Evolutionary conservation across 1,284 basidiomycete genomes (phyloP).

Genomic region (Grifola frondosa): DNA sequence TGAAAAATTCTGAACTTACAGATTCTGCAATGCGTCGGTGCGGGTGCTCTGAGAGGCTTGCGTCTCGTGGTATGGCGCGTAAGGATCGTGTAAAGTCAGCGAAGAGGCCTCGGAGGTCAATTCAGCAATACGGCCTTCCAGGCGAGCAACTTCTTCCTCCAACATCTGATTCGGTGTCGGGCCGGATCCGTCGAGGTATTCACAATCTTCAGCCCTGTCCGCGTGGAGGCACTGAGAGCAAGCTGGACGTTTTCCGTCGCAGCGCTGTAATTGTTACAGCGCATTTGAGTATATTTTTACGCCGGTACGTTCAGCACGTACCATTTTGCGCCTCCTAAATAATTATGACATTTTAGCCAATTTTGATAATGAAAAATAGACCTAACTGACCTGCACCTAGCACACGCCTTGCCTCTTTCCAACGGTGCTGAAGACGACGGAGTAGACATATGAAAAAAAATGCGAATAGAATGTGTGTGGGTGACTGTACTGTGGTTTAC

Average conservation of each 20-base stretch:
- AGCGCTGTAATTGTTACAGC: constrained; percentile 19
- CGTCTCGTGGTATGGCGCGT: constrained; percentile 16
- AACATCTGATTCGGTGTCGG: constrained; percentile 30
- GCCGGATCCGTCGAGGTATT: constrained; percentile 30
- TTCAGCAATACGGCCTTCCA: constrained; percentile 29
- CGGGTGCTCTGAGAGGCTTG: constrained; percentile 10
- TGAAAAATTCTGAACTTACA: constrained; percentile 17
- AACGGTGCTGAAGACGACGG: constrained; percentile 24
- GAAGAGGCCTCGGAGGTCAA: constrained; percentile 22
- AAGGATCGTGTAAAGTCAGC: constrained; percentile 28
- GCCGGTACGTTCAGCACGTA: no score
- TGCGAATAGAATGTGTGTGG: no score
- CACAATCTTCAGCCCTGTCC: constrained; percentile 28
- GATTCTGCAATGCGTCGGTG: constrained; percentile 13
- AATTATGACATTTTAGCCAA: neutral
- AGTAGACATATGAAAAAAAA: no score
- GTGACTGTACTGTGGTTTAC: no score
- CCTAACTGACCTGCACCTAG: constrained; percentile 32
- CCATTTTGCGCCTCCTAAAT: constrained; percentile 32
- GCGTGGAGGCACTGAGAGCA: constrained; percentile 30
- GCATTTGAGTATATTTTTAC: no score
- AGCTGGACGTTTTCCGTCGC: constrained; percentile 30
- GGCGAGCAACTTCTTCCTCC: constrained; percentile 24
- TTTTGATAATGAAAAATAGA: no score
- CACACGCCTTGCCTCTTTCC: constrained; percentile 32